Base-by-base conservation (phyloP, 352 stramenopile species). In the Blastocystis sp. region DNA sequence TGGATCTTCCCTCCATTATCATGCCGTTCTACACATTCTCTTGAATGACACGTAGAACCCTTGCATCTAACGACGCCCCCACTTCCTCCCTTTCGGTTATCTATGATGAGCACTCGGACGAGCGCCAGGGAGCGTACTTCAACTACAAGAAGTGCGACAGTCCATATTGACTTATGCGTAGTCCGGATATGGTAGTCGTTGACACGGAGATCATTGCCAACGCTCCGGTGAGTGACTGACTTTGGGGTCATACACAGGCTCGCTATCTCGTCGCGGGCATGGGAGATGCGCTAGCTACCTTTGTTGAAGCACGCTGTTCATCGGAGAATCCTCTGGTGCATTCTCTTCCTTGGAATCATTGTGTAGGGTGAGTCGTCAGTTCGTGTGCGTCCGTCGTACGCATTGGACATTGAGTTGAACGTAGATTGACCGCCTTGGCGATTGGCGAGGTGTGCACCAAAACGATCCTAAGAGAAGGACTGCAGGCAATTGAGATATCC, bases 201-300 rank as follows among this genome's bases (percentile, higher is more conserved):
- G 78, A 88, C 60, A 79, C 78, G 2, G 78, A 88, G 60, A 79
- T 88, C 34, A 88, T 88, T 40, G 78, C 52, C 38, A 76, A 88
- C 65, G 38, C 78, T 76, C 78, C 78, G 3, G 74, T 84, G 17
- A 24, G 24, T 34, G 34, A 52, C 7, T 52, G 0, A n/a, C 24
- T 34, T n/a, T 57, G 54, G 45, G 10, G 11, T 66, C 38, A 45
- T 45, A 43, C 24, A 40, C 69, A 84, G 74, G 60, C 78, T 6
- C 78, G 78, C 60, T 77, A 76, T 38, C 9, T 88, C 1, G 63
- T 79, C 38, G 78, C 78, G 21, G 78, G 78, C 28, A 88, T 88
- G 64, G 78, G 78, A 11, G 78, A 88, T 48, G 78, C 78, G 2
- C 48, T 79, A 10, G 64, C 78, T 78, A 88, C 78, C 2, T 88